Percentiles rank a stretch among this genome's conserved stretches.
Evolutionary conservation across 2,329 filamentous ascomycete species (phyloP).

Genomic region (Microcyclosporella mali): DNA sequence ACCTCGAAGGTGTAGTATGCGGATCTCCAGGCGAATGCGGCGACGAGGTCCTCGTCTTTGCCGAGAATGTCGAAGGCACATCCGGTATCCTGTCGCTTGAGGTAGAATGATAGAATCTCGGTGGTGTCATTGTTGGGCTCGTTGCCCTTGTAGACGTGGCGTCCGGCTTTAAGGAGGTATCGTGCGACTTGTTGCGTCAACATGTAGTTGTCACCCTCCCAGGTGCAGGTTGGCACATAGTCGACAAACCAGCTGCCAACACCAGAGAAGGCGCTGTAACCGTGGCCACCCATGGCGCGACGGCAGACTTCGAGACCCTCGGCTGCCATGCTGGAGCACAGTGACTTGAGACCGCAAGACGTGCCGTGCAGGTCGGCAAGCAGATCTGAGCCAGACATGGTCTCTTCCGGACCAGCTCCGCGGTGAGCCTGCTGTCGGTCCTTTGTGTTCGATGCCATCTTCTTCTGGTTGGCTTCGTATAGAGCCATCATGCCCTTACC

Average conservation of each 20-base stretch:
- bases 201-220: conserved; percentile 81
- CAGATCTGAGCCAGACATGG: conserved; percentile 58
- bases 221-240: conserved; percentile 65
- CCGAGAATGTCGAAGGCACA: conserved; percentile 70
- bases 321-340: conserved; percentile 64
- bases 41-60: conserved; percentile 63
- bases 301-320: conserved; percentile 71
- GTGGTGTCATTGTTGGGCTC: conserved; percentile 63
- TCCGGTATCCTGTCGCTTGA: conserved; percentile 60
- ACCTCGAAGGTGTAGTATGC: conserved; percentile 70
- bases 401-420: conserved; percentile 62
- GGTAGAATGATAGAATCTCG: conserved; percentile 59
- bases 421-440: conserved; percentile 43
- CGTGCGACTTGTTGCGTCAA: conserved; percentile 71
- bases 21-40: conserved; percentile 69
- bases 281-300: conserved; percentile 70
- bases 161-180: conserved; percentile 70
- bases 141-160: conserved; percentile 60
- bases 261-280: conserved; percentile 69
- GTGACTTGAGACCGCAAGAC: conserved; percentile 68
- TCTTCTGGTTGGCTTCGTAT: conserved; percentile 66
- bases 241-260: conserved; percentile 70
- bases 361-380: conserved; percentile 71
- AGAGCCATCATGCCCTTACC: conserved; percentile 69
- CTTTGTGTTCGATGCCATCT: conserved; percentile 47